A percentile compares a stretch with the other conserved stretches of the same genome.
These are phyloP conservation scores for Gamarada debralockiae DNA, from an alignment of 495 filamentous ascomycete species.

Conservation along the genomic window DNA sequence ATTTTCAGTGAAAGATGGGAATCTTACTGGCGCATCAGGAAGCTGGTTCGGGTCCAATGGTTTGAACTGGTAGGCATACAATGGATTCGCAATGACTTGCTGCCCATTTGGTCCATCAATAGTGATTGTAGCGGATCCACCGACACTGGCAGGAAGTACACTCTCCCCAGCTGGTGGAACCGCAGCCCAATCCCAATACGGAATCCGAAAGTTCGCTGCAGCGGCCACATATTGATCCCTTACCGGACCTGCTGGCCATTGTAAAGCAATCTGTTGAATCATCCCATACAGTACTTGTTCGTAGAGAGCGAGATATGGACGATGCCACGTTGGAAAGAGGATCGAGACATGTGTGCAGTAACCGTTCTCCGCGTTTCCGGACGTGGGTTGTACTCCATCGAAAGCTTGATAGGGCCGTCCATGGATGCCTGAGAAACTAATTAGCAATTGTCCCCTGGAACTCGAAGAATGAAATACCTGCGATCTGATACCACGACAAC, in stretches of 20 bases:
- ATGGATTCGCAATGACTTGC: constrained; percentile 54
- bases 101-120: constrained; percentile 50
- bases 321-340: constrained; percentile 69
- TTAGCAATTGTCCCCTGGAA: neutral
- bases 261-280: constrained; percentile 45
- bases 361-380: constrained; percentile 43
- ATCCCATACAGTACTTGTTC: constrained; percentile 37
- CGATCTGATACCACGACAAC: constrained; percentile 59
- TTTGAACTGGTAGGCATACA: constrained; percentile 58
- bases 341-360: constrained; percentile 65
- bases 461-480: constrained; percentile 34
- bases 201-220: constrained; percentile 53
- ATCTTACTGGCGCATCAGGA: constrained; percentile 37
- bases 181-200: constrained; percentile 68
- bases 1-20: too few species aligned
- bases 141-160: constrained; percentile 45
- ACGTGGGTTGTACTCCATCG: constrained; percentile 47
- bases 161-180: constrained; percentile 39
- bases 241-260: constrained; percentile 42
- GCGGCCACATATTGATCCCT: constrained; percentile 44
- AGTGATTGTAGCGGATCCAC: constrained; percentile 37
- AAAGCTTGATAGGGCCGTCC: constrained; percentile 55
- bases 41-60: constrained; percentile 41
- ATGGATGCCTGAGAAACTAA: constrained; percentile 52
- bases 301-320: constrained; percentile 63